A percentile compares a stretch with the other conserved stretches of the same genome.
Evolutionary conservation across 345 rosid genomes (phyloP).

Genomic region (thale cress (Arabidopsis thaliana)): TAIR10.1 NC_003071.7:19054001-19054500

Average conservation of each 20-base stretch:
- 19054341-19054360: too few species aligned
- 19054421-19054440: background rate
- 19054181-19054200: slow-evolving; percentile 11
- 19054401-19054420: background rate
- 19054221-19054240: slow-evolving; percentile 9
- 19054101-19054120: background rate
- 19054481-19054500: background rate
- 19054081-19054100: slow-evolving; percentile 22
- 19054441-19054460: background rate
- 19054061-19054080: slow-evolving; percentile 29
- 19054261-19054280: background rate
- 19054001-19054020: slow-evolving; percentile 14
- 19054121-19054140: slow-evolving; percentile 3
- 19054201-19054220: background rate
- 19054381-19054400: background rate
- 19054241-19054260: background rate
- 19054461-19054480: background rate
- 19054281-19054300: slow-evolving; percentile 28
- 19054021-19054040: slow-evolving; percentile 33
- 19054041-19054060: background rate
- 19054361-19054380: background rate
- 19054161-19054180: slow-evolving; percentile 7
- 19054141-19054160: slow-evolving; percentile 1
- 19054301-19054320: slow-evolving; percentile 4
- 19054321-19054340: too few species aligned